These are phyloP conservation scores for Rhodotorula glutinis DNA, from an alignment of 1,284 basidiomycete species.

Conservation along the genomic window DNA sequence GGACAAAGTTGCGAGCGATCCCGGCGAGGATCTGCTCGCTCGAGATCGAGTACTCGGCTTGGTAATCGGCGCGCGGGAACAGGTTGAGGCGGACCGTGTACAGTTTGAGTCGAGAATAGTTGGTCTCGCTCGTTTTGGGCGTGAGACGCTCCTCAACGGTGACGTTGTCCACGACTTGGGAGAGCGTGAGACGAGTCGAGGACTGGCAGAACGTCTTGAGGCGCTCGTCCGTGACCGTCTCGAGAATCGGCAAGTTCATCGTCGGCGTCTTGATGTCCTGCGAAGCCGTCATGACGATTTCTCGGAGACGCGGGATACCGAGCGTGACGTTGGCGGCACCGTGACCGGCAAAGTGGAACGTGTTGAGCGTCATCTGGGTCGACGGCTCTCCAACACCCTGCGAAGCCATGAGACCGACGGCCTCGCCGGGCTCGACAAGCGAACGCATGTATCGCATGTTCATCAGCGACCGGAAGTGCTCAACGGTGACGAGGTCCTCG, in stretches of 20 bases:
- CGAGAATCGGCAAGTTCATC: conserved; percentile 81
- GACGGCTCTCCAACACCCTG: conserved; percentile 99
- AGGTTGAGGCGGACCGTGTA: conserved; percentile 82
- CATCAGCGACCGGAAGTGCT: conserved; percentile 72
- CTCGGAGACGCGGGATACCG: conserved; percentile 96
- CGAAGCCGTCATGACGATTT: conserved; percentile 99
- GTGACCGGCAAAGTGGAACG: conserved; percentile 99
- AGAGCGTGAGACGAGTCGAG: conserved; percentile 78
- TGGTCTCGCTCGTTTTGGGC: conserved; percentile 59
- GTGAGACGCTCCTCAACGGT: conserved; percentile 75
- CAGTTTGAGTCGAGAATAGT: conserved; percentile 63
- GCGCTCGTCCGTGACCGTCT: conserved; percentile 56
- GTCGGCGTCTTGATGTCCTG: conserved; percentile 95
- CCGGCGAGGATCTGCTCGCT: conserved; percentile 69
- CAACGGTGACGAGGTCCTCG: conserved; percentile 57
- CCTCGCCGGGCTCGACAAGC: conserved; percentile 94
- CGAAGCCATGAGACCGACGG: conserved; percentile 94
- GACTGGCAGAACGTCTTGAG: conserved; percentile 83
- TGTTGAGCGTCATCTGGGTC: conserved; percentile 99
- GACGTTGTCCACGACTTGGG: conserved; percentile 84
- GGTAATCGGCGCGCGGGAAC: conserved; percentile 83
- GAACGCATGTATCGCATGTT: conserved; percentile 88
- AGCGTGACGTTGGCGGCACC: conserved; percentile 99
- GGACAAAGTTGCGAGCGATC: conserved; percentile 74
- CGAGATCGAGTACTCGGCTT: conserved; percentile 76